phyloP scores from a whole-genome alignment of 176 grass and related monocot species.

The Ensete ventricosum region DNA sequence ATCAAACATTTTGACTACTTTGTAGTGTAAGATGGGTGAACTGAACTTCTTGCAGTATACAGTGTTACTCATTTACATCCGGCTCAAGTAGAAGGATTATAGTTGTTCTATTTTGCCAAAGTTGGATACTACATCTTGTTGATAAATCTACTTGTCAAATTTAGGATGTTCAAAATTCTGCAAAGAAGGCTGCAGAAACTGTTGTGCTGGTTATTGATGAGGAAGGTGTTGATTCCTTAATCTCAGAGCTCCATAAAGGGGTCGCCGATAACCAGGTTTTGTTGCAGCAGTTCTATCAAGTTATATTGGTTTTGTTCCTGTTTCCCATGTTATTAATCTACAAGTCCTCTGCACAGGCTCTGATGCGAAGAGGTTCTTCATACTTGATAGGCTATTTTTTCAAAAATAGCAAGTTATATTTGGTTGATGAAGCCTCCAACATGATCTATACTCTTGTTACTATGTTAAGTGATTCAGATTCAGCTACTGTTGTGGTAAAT shows the following conservation, averaged over 20 bases:
- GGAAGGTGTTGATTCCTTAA: slow-evolving; percentile 67
- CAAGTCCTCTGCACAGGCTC: slow-evolving; percentile 40
- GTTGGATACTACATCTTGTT: neutral
- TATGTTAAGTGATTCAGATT: slow-evolving; percentile 76
- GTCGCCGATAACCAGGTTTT: slow-evolving; percentile 75
- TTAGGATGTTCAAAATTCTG: slow-evolving; percentile 72
- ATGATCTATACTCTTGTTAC: slow-evolving; percentile 81
- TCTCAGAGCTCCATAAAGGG: slow-evolving; percentile 83
- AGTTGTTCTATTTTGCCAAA: neutral
- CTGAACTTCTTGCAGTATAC: too few relatives aligned
- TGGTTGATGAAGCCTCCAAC: slow-evolving; percentile 73
- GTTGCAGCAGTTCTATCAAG: neutral
- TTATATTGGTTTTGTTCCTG: neutral
- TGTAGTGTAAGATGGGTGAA: too few relatives aligned
- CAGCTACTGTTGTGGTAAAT: slow-evolving; percentile 77
- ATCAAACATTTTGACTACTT: too few relatives aligned
- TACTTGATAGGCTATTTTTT: slow-evolving; percentile 92
- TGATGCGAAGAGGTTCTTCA: slow-evolving; percentile 70
- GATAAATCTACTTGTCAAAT: slow-evolving; percentile 4
- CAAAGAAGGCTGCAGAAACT: slow-evolving; percentile 89
- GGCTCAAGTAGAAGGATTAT: too few relatives aligned
- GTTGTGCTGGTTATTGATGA: slow-evolving; percentile 90
- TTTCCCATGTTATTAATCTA: neutral
- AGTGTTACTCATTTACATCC: too few relatives aligned
- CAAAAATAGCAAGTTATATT: slow-evolving; percentile 86